These are phyloP conservation scores for Leccinum ochraceum DNA, from an alignment of 768 basidiomycete genomes.

Conservation along the genomic window DNA sequence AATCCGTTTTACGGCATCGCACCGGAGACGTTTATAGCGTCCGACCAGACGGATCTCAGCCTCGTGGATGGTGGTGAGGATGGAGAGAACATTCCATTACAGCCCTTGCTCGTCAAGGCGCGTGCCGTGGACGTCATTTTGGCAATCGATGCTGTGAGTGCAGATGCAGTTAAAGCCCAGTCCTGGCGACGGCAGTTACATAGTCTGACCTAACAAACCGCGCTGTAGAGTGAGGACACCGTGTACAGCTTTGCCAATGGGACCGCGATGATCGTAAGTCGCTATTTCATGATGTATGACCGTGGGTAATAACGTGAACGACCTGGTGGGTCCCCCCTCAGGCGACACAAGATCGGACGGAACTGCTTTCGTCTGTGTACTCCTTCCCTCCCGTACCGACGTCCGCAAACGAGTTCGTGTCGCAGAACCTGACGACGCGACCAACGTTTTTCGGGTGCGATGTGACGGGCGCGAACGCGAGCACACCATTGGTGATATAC, in stretches of 20 bases:
- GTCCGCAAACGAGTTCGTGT: conserved; percentile 30
- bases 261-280: conserved; percentile 29
- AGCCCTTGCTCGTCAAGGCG: conserved; percentile 49
- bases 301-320: neutral
- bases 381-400: conserved; percentile 36
- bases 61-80: conserved; percentile 45
- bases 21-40: conserved; percentile 35
- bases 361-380: conserved; percentile 35
- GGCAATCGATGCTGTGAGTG: conserved; percentile 46
- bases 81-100: conserved; percentile 47
- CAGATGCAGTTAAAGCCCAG: no score
- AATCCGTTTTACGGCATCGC: conserved; percentile 42
- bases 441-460: conserved; percentile 53
- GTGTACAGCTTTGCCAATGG: conserved; percentile 23
- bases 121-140: conserved; percentile 51
- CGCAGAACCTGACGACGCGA: conserved; percentile 36
- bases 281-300: neutral
- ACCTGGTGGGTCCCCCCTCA: conserved; percentile 1
- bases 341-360: conserved; percentile 41
- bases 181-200: neutral
- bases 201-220: neutral
- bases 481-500: conserved; percentile 52
- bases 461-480: conserved; percentile 22
- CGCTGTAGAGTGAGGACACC: neutral
- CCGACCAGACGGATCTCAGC: conserved; percentile 33